Conservation (phyloP, 495 filamentous ascomycete species). For the Eremomyces bilateralis region DNA sequence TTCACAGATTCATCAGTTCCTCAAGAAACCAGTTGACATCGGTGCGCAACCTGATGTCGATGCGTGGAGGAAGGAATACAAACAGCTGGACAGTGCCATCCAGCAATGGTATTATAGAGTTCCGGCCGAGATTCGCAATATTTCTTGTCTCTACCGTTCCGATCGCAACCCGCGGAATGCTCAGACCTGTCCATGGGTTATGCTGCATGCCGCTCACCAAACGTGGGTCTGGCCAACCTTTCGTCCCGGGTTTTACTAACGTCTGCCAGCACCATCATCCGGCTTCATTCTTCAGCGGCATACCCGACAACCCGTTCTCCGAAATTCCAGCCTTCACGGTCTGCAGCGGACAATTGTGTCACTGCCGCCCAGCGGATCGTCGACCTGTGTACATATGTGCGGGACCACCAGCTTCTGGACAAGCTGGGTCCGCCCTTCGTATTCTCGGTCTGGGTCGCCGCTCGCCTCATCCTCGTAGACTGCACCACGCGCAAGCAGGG, state of each 20-base stretch:
- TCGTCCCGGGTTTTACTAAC: too few species aligned
- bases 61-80: slow-evolving; percentile 70
- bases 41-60: slow-evolving; percentile 64
- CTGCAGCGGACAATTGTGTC: slow-evolving; percentile 58
- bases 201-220: slow-evolving; percentile 66
- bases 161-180: too few species aligned
- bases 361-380: slow-evolving; percentile 67
- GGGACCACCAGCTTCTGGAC: slow-evolving; percentile 35
- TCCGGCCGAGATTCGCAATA: slow-evolving; percentile 61
- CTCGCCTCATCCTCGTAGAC: slow-evolving; percentile 64
- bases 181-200: slow-evolving; percentile 68
- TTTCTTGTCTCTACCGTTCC: slow-evolving; percentile 45
- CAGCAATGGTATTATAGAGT: slow-evolving; percentile 66
- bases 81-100: slow-evolving; percentile 55
- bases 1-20: slow-evolving; percentile 63
- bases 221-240: slow-evolving; percentile 27
- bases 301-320: slow-evolving; percentile 72
- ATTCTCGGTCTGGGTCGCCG: slow-evolving; percentile 83
- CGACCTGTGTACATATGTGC: slow-evolving; percentile 30
- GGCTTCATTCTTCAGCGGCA: slow-evolving; percentile 77
- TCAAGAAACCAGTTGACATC: slow-evolving; percentile 78
- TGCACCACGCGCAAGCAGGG: slow-evolving; percentile 69
- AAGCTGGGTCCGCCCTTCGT: slow-evolving; percentile 76
- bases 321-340: slow-evolving; percentile 70
- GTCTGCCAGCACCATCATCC: slow-evolving; percentile 52